Evolutionary conservation across 164 flowering plant genomes (phyloP).

Genomic region (Cinnamomum micranthum): DNA sequence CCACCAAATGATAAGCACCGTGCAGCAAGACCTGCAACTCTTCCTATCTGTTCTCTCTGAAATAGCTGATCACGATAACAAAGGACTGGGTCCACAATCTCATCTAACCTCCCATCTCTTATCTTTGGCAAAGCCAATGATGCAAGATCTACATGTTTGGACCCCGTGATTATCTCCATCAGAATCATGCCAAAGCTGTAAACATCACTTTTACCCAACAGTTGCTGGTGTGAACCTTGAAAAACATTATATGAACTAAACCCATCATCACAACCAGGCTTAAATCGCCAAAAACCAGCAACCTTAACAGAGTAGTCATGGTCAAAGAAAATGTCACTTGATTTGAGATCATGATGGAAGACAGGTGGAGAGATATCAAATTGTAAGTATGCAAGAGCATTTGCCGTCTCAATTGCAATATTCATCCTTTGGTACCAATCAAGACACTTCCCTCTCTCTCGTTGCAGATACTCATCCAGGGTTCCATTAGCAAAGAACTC

Average conservation of each 20-base stretch:
- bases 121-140: slow-evolving; percentile 42
- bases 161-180: slow-evolving; percentile 61
- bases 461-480: slow-evolving; percentile 42
- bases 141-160: slow-evolving; percentile 26
- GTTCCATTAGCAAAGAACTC: slow-evolving; percentile 58
- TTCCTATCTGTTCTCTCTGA: slow-evolving; percentile 47
- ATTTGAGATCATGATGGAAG: slow-evolving; percentile 46
- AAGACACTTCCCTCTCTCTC: slow-evolving; percentile 25
- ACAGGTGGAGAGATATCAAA: slow-evolving; percentile 56
- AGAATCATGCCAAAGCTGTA: slow-evolving; percentile 54
- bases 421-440: slow-evolving; percentile 58
- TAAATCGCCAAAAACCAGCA: slow-evolving; percentile 41
- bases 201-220: slow-evolving; percentile 37
- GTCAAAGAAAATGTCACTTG: slow-evolving; percentile 53
- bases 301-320: slow-evolving; percentile 43
- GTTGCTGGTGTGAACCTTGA: slow-evolving; percentile 12
- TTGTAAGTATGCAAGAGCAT: slow-evolving; percentile 53
- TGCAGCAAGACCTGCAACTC: slow-evolving; percentile 58
- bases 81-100: slow-evolving; percentile 63
- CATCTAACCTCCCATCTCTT: slow-evolving; percentile 58
- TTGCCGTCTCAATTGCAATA: slow-evolving; percentile 56
- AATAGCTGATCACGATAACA: slow-evolving; percentile 60
- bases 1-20: slow-evolving; percentile 60
- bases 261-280: slow-evolving; percentile 8
- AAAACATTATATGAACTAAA: not conserved